Conservation (phyloP, 1,284 basidiomycete genomes). For the Wallemia mellicola region DNA sequence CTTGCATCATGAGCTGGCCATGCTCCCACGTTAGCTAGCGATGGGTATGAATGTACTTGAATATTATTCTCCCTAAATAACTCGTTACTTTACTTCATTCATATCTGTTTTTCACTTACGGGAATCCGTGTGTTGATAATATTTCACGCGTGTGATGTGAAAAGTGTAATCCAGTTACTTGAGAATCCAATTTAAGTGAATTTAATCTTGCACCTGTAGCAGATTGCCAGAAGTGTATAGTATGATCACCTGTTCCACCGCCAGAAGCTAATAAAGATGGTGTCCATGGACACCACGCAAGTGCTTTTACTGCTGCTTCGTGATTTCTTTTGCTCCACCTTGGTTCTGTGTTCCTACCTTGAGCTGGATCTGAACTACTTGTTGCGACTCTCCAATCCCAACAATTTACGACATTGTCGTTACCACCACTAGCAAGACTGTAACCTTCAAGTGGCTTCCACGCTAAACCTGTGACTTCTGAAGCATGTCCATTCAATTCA, state of each 20-base stretch:
- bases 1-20: constrained; percentile 79
- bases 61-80: constrained; percentile 27
- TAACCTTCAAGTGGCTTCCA: background rate
- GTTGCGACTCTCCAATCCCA: constrained; percentile 32
- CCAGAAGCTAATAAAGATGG: constrained; percentile 68
- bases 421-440: constrained; percentile 59
- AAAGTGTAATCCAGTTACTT: constrained; percentile 78
- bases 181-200: constrained; percentile 49
- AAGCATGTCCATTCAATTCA: constrained; percentile 58
- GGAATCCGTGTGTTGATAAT: constrained; percentile 75
- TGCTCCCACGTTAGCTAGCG: constrained; percentile 34
- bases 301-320: constrained; percentile 78
- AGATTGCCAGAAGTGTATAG: constrained; percentile 52
- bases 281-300: constrained; percentile 97
- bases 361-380: constrained; percentile 19
- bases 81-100: background rate
- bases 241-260: constrained; percentile 79
- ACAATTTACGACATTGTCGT: constrained; percentile 87
- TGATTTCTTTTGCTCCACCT: constrained; percentile 84
- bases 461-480: constrained; percentile 43
- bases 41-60: constrained; percentile 35
- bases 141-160: constrained; percentile 69
- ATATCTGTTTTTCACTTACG: constrained; percentile 19
- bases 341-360: constrained; percentile 26
- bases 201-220: constrained; percentile 55